A percentile compares a stretch with the other conserved stretches of the same genome.
Conservation (phyloP, 208 protist species). For the Sergeia podlipaevii region DNA sequence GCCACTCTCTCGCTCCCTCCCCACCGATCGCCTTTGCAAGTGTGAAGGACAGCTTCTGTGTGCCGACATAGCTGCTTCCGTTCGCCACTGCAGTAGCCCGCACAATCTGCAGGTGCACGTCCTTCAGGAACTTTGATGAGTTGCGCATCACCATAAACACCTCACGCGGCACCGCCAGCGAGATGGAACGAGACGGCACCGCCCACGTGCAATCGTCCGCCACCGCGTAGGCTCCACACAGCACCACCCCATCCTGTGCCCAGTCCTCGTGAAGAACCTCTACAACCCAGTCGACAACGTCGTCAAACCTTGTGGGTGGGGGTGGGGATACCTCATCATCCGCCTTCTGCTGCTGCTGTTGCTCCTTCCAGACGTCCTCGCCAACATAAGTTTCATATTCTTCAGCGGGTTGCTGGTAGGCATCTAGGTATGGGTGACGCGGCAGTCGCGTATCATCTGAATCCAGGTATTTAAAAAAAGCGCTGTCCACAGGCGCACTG, state of each 20-base stretch:
- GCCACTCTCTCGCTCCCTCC: constrained; percentile 55
- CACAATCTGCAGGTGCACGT: constrained; percentile 53
- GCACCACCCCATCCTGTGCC: constrained; percentile 56
- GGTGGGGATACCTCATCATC: too few species aligned
- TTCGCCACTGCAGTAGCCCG: background rate
- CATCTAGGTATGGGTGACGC: constrained; percentile 32
- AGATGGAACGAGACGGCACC: constrained; percentile 49
- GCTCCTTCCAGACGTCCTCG: constrained; percentile 58
- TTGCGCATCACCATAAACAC: constrained; percentile 82
- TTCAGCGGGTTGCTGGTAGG: constrained; percentile 24
- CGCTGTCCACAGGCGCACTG: constrained; percentile 10
- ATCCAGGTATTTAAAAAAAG: constrained; percentile 67
- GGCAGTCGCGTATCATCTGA: constrained; percentile 80
- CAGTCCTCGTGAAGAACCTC: constrained; percentile 6
- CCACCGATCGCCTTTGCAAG: constrained; percentile 52
- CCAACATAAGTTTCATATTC: constrained; percentile 82
- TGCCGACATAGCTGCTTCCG: background rate
- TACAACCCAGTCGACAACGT: constrained; percentile 56
- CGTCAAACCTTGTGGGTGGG: too few species aligned
- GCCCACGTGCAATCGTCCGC: constrained; percentile 85
- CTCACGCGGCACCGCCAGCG: constrained; percentile 46
- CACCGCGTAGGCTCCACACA: constrained; percentile 67
- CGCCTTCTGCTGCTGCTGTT: background rate
- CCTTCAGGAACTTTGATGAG: constrained; percentile 65
- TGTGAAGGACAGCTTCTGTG: constrained; percentile 28